A percentile compares a stretch with the other conserved stretches of the same genome.
These are phyloP conservation scores for Trichophyton benhamiae DNA, from an alignment of 2,329 filamentous ascomycete species.

Conservation along the genomic window DNA sequence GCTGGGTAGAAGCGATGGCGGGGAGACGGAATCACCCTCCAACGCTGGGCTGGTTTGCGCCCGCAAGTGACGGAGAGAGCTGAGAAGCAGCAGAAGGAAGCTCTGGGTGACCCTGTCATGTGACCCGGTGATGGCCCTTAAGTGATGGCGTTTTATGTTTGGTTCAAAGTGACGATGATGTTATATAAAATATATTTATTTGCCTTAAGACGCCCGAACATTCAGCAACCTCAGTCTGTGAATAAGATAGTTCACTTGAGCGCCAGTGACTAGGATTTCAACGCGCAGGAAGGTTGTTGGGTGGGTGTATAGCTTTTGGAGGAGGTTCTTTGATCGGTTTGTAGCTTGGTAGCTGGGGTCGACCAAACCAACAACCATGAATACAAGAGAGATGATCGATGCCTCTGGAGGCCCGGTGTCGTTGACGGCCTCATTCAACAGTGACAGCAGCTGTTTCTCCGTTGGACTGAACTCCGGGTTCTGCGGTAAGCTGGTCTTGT, in stretches of 20 bases:
- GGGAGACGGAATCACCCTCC: neutral
- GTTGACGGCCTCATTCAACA: conserved; percentile 75
- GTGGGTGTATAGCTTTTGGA: neutral
- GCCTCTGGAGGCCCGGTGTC: conserved; percentile 60
- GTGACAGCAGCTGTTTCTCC: conserved; percentile 71
- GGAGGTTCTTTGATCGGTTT: neutral
- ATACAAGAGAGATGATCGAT: conserved; percentile 77
- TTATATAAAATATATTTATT: no score
- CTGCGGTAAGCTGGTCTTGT: conserved; percentile 48
- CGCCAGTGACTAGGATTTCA: no score
- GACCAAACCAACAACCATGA: conserved; percentile 49
- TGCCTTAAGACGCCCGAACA: no score
- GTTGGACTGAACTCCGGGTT: conserved; percentile 79
- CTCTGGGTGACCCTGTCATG: neutral
- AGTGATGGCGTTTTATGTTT: no score
- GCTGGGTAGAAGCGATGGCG: neutral
- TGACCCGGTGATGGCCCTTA: neutral
- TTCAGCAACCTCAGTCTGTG: neutral
- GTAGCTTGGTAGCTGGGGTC: neutral
- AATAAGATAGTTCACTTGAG: no score
- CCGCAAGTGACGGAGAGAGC: neutral
- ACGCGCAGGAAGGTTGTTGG: no score
- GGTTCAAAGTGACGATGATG: no score
- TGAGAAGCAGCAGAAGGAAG: neutral
- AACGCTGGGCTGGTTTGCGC: neutral